phyloP scores from a whole-genome alignment of 768 basidiomycete species.

The Strobilomyces echinocephalus region DNA sequence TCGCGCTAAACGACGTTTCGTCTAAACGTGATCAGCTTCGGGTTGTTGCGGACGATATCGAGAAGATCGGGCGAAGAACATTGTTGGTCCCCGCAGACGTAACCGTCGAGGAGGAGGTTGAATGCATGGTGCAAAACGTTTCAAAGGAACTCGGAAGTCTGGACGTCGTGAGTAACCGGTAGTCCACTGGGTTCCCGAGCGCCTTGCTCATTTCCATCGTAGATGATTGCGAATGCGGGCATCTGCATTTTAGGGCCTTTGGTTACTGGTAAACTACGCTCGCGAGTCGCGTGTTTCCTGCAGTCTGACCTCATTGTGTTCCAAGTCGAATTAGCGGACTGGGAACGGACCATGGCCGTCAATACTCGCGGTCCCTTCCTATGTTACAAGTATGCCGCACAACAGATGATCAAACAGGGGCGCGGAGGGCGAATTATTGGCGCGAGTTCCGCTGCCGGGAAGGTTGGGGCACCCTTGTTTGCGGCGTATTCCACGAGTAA shows the following conservation, averaged over 20 bases:
- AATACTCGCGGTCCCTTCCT: slow-evolving; percentile 54
- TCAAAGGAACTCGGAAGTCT: slow-evolving; percentile 27
- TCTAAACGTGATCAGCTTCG: background rate
- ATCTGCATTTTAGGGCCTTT: too few species aligned
- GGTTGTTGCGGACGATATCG: background rate
- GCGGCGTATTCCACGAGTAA: slow-evolving; percentile 32
- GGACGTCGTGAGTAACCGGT: background rate
- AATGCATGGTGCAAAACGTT: slow-evolving; percentile 31
- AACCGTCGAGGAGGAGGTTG: slow-evolving; percentile 37
- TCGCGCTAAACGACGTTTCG: slow-evolving; percentile 1
- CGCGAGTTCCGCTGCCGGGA: slow-evolving; percentile 3
- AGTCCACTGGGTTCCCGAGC: background rate
- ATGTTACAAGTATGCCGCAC: slow-evolving; percentile 59
- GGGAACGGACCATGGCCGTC: slow-evolving; percentile 40
- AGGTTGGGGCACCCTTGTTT: background rate
- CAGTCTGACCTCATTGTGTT: background rate
- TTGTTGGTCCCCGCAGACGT: slow-evolving; percentile 35
- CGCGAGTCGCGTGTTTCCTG: too few species aligned
- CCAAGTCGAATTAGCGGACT: slow-evolving; percentile 7
- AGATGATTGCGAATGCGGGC: slow-evolving; percentile 20
- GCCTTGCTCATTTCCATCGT: background rate
- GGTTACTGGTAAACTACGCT: too few species aligned
- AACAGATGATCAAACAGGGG: slow-evolving; percentile 52
- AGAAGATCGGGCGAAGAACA: slow-evolving; percentile 10
- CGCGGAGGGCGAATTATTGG: slow-evolving; percentile 54